A percentile compares a stretch with the other conserved stretches of the same genome.
These are phyloP conservation scores for Sclerotinia borealis DNA, from an alignment of 2,329 filamentous ascomycete species.

Conservation along the genomic window DNA sequence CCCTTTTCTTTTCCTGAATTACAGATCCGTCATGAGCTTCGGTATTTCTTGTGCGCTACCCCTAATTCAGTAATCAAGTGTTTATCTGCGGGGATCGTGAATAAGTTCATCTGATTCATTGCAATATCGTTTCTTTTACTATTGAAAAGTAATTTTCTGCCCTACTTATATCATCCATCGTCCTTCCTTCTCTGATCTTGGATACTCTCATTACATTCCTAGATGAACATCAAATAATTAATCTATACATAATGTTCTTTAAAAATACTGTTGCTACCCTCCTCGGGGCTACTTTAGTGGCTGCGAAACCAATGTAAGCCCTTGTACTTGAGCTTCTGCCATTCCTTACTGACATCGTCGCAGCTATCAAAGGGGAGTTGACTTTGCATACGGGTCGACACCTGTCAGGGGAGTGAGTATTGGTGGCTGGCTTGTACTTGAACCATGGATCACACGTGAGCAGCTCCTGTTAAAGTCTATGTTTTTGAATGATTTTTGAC, in stretches of 20 bases:
- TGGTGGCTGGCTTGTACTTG: slow-evolving; percentile 33
- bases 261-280: slow-evolving; percentile 2
- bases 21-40: neutral
- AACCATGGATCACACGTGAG: slow-evolving; percentile 45
- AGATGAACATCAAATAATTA: neutral
- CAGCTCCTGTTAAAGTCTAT: neutral
- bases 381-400: slow-evolving; percentile 43
- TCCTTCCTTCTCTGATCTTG: neutral
- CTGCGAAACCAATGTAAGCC: slow-evolving; percentile 10
- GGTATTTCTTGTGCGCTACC: neutral
- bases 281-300: neutral
- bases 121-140: neutral
- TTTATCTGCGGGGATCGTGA: neutral
- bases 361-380: slow-evolving; percentile 29
- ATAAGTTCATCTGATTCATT: neutral
- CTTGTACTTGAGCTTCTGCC: neutral
- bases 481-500: neutral
- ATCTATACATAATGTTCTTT: slow-evolving; percentile 7
- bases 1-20: neutral
- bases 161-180: neutral
- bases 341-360: neutral
- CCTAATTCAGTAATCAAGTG: neutral
- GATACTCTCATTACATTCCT: neutral
- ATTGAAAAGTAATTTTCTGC: neutral
- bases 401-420: slow-evolving; percentile 36